Base-by-base conservation (phyloP, 192 early-diverging fungal genomes). In the Entomortierella parvispora region DNA sequence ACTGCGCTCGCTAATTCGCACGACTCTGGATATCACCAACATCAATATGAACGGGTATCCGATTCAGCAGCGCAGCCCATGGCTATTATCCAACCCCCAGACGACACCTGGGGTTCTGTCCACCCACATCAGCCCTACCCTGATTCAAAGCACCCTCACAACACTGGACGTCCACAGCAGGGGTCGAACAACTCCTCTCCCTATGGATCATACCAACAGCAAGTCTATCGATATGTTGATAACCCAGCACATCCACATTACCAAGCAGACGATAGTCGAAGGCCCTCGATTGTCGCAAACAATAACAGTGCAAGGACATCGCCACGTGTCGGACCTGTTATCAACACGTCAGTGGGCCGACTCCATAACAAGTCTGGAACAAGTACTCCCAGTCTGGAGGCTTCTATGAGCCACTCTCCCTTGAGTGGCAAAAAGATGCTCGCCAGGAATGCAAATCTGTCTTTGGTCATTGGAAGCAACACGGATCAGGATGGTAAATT, bases 41-140 rank as follows among this genome's bases (percentile, higher is more conserved):
- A 77, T 37, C 74, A 63, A 14, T 65, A 65, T 9, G 74, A 77
- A 40, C 59, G 66, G 37, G 68, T 65, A 14, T 14, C 54, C 14
- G 74, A 77, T 29, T 77, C 74, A 3, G 22, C 28, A 14, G 46
- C 68, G 46, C 65, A 58, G 23, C 17, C 57, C 51, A 23, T 65
- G 58, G 37, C 61, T 33, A 17, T 77, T 64, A 48, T 77, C 18
- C 71, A 76, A n/a, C 65, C 53, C 15, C 52, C 59, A 11, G 74
- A 77, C 50, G 74, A 77, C 15, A n/a, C 62, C 25, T 77, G 61
- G 59, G 47, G 47, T 26, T 77, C 74, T 28, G 74, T 77, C n/a
- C 74, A 77, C n/a, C 74, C 74, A 20, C 65, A 77, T 31, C 74
- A 77, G n/a, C 74, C 74, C 15, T 64, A 59, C 22, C 74, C 74